phyloP scores from a whole-genome alignment of 306 rosid species.

The Lotus japonicus region DNA sequence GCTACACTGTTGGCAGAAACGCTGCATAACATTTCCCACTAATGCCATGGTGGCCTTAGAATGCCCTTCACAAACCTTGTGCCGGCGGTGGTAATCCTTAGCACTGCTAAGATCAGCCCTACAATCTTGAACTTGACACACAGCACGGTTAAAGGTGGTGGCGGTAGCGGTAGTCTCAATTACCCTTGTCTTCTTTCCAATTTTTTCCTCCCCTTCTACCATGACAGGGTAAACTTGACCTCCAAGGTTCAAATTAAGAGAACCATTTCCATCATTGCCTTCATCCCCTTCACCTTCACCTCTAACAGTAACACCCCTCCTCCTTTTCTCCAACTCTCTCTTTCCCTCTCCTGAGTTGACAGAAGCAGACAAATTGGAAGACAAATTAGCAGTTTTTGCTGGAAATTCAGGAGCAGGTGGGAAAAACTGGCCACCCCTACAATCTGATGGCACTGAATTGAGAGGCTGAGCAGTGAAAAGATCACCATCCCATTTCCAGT shows the following conservation, averaged over 20 bases:
- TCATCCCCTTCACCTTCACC: constrained; percentile 32
- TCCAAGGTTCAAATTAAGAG: constrained; percentile 58
- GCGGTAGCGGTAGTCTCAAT: constrained; percentile 20
- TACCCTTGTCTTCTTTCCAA: constrained; percentile 72
- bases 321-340: constrained; percentile 66
- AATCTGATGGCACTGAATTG: constrained; percentile 47
- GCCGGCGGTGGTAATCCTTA: constrained; percentile 74
- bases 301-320: constrained; percentile 31
- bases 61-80: constrained; percentile 81
- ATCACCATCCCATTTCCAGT: constrained; percentile 84
- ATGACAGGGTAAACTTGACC: constrained; percentile 47
- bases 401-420: constrained; percentile 43
- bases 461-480: constrained; percentile 57
- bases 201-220: constrained; percentile 49
- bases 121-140: constrained; percentile 90
- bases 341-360: constrained; percentile 35
- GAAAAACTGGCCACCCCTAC: constrained; percentile 49
- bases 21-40: constrained; percentile 75
- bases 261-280: constrained; percentile 43
- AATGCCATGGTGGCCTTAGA: constrained; percentile 71
- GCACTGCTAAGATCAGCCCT: constrained; percentile 72
- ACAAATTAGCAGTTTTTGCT: constrained; percentile 27
- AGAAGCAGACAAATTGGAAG: constrained; percentile 46
- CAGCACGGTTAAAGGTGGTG: constrained; percentile 39
- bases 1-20: constrained; percentile 97